phyloP scores from a whole-genome alignment of 2,329 filamentous ascomycete genomes.

The Aspergillus sp. region DNA sequence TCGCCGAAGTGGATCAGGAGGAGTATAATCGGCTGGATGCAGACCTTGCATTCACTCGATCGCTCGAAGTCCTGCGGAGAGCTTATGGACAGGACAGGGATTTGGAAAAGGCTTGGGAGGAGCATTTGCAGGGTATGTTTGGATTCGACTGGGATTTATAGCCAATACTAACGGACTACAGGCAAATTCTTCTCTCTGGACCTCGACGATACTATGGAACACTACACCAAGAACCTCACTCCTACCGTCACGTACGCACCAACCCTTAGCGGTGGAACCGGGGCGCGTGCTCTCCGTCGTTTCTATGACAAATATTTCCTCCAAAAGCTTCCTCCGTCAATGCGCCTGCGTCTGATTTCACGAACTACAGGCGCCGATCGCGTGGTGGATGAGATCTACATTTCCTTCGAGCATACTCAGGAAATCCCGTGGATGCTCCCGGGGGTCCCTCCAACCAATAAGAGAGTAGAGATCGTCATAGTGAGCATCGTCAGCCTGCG shows the following conservation, averaged over 20 bases:
- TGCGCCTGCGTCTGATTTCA: constrained; percentile 55
- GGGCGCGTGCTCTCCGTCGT: constrained; percentile 39
- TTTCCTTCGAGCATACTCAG: constrained; percentile 58
- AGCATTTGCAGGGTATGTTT: constrained; percentile 34
- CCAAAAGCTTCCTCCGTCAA: constrained; percentile 50
- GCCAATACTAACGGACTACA: constrained; percentile 6
- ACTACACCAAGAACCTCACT: constrained; percentile 29
- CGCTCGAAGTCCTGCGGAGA: constrained; percentile 57
- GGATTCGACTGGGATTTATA: not conserved
- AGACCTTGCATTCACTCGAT: constrained; percentile 68
- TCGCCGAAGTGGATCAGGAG: constrained; percentile 69
- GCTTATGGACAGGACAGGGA: constrained; percentile 54
- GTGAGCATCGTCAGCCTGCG: constrained; percentile 58
- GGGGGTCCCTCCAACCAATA: constrained; percentile 56
- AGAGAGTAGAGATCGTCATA: constrained; percentile 57
- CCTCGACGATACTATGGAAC: constrained; percentile 30
- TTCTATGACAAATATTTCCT: constrained; percentile 62
- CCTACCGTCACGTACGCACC: constrained; percentile 31
- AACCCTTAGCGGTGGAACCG: constrained; percentile 44
- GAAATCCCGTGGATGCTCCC: constrained; percentile 61
- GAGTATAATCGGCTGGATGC: constrained; percentile 65
- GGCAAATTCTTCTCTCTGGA: constrained; percentile 36
- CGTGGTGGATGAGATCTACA: constrained; percentile 61
- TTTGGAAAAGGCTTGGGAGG: constrained; percentile 36
- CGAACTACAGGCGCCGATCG: constrained; percentile 59